A percentile compares a stretch with the other conserved stretches of the same genome.
Evolutionary conservation across 257 asterid species (phyloP).

Genomic region (Capsicum baccatum): DNA sequence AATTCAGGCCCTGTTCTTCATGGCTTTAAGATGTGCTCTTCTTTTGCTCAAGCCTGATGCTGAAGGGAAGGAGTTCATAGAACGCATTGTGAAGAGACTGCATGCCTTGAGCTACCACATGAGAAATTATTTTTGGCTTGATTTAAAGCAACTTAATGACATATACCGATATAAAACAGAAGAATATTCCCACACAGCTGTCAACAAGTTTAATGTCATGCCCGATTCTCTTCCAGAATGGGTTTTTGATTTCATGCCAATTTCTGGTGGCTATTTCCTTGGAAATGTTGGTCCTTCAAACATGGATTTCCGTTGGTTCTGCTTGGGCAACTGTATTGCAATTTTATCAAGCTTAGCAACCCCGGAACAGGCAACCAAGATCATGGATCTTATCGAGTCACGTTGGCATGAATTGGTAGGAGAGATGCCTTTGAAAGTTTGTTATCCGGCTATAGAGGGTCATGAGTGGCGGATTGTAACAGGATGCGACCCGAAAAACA

Average conservation of each 20-base stretch:
- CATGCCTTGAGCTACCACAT: constrained; percentile 75
- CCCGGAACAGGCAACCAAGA: constrained; percentile 60
- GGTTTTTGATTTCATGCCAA: constrained; percentile 76
- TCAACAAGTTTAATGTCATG: constrained; percentile 71
- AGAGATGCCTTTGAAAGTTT: constrained; percentile 81
- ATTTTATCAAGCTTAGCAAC: constrained; percentile 68
- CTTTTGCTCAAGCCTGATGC: constrained; percentile 62
- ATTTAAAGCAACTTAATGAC: constrained; percentile 67
- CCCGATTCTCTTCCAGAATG: constrained; percentile 81
- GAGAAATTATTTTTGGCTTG: constrained; percentile 78
- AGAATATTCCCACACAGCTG: constrained; percentile 81
- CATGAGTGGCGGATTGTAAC: constrained; percentile 72
- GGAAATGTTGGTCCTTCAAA: constrained; percentile 75
- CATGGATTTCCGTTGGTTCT: constrained; percentile 80
- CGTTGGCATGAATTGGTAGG: constrained; percentile 76
- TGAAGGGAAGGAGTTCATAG: constrained; percentile 66
- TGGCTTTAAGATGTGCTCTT: constrained; percentile 74
- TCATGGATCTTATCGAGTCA: constrained; percentile 74
- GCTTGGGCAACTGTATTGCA: constrained; percentile 73
- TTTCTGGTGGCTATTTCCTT: constrained; percentile 65
- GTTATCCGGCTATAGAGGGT: constrained; percentile 74
- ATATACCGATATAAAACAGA: constrained; percentile 72
- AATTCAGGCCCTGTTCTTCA: constrained; percentile 71
- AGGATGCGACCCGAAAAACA: constrained; percentile 72
- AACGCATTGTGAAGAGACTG: constrained; percentile 61